Evolutionary conservation across 1,284 basidiomycete species (phyloP).

Genomic region (Puccinia triticina): DNA sequence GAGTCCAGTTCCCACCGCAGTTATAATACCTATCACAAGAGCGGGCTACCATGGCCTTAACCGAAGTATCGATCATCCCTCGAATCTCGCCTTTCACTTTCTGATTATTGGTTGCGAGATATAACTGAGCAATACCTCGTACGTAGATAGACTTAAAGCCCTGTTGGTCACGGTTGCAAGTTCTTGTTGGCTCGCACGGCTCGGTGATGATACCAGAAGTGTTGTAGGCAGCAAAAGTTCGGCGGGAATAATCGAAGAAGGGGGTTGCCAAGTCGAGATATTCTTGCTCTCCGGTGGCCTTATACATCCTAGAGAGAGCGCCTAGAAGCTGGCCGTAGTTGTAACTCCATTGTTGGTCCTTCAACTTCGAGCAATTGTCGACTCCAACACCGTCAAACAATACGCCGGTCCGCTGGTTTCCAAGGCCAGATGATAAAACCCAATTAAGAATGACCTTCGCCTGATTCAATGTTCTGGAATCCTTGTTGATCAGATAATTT

Average conservation of each 20-base stretch:
- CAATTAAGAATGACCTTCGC: slow-evolving; percentile 21
- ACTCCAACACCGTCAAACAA: slow-evolving; percentile 34
- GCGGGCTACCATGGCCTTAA: slow-evolving; percentile 31
- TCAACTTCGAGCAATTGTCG: slow-evolving; percentile 3
- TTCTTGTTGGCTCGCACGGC: slow-evolving; percentile 26
- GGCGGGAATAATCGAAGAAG: slow-evolving; percentile 12
- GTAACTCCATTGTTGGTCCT: slow-evolving; percentile 24
- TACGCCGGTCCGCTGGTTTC: slow-evolving; percentile 10
- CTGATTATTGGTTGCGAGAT: slow-evolving; percentile 4
- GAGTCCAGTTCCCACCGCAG: slow-evolving; percentile 52
- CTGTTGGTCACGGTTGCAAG: slow-evolving; percentile 52
- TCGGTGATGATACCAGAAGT: slow-evolving; percentile 48
- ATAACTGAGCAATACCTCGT: slow-evolving; percentile 42
- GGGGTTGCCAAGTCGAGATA: slow-evolving; percentile 40
- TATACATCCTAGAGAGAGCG: slow-evolving; percentile 38
- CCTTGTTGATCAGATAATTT: slow-evolving; percentile 35
- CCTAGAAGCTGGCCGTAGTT: slow-evolving; percentile 47
- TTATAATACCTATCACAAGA: slow-evolving; percentile 48
- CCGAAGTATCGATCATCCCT: slow-evolving; percentile 27
- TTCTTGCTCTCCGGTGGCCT: slow-evolving; percentile 32
- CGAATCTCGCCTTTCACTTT: slow-evolving; percentile 22
- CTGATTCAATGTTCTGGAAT: slow-evolving; percentile 10
- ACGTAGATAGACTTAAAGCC: slow-evolving; percentile 50
- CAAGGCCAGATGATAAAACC: slow-evolving; percentile 32
- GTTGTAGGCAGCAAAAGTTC: slow-evolving; percentile 17